Base-by-base conservation (phyloP, 352 stramenopile genomes). In the Phytopythium ostracodes region DNA sequence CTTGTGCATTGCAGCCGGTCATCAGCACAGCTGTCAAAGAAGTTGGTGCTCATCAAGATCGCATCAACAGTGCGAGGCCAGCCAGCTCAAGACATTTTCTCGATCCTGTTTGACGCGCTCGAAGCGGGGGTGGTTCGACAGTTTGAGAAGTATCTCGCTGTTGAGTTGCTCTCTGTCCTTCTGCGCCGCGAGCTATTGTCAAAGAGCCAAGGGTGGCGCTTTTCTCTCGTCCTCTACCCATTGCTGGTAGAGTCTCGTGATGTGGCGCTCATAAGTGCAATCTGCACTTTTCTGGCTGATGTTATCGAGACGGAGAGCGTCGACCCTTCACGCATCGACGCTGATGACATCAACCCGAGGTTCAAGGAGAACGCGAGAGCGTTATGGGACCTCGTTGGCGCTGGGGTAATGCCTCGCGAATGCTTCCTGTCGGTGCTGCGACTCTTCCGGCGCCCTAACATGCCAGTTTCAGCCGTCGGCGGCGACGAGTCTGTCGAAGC, bases 281-380 rank as follows among this genome's bases (percentile, higher is more conserved):
- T 84, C 7, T 81, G 78, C 63, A 85, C 70, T 10, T 91, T 89
- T 64, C 88, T 80, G 35, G 75, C 84, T 15, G 77, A 91, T 18
- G 70, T 84, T 1, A 70, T 93, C 29, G 81, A 92, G 59, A 66
- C 62, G 4, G 75, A 66, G n/a, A 72, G 65, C n/a, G 73, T 88
- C 20, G 77, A 86, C 25, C 55, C 65, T 17, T 72, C 62, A 40
- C 71, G 67, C 10, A 47, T 82, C 20, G 66, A 60, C 17, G 56
- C 17, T 14, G 59, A 66, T 18, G 61, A 65, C 2, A 43, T 59
- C 51, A 36, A 35, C 18, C 52, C 38, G 8, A 47, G 42, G 2
- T 61, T 82, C 8, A 55, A 65, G 1, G 31, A 63, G 1, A 53
- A 69, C 15, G 59, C 77, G 50, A 50, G 76, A 10, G 73, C 83